Conservation (phyloP, 106 monocot species). For the Dioscorea dumetorum region DNA sequence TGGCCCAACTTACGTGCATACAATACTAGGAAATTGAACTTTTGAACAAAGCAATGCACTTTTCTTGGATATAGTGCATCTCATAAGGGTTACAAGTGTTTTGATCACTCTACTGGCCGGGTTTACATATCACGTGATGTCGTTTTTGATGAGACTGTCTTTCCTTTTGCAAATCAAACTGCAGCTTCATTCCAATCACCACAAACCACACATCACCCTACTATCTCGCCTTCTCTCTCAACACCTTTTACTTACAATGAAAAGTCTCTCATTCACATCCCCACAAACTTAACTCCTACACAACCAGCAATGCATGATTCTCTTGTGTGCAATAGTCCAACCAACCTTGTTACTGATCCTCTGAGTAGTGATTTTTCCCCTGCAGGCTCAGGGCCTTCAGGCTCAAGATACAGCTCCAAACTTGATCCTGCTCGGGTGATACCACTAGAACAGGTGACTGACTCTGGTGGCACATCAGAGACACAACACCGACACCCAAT, state of each 20-base stretch:
- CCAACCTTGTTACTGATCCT: too few species aligned
- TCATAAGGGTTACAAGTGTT: slow-evolving; percentile 1
- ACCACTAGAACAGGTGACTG: too few species aligned
- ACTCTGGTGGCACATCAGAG: too few species aligned
- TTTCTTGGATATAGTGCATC: neutral
- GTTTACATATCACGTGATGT: neutral
- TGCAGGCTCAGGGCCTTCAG: too few species aligned
- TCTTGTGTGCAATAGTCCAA: neutral
- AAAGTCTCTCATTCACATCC: neutral
- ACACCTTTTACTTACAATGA: neutral
- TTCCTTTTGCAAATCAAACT: neutral
- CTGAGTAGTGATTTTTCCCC: too few species aligned
- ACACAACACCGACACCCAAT: neutral
- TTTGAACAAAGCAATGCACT: neutral
- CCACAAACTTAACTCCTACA: neutral
- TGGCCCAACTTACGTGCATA: neutral
- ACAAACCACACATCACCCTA: too few species aligned
- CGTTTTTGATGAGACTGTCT: neutral
- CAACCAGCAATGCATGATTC: neutral
- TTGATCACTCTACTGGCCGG: neutral
- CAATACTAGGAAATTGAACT: neutral
- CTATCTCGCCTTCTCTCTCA: too few species aligned
- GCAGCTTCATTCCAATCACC: neutral
- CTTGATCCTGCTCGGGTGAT: too few species aligned
- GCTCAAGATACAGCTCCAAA: too few species aligned